phyloP scores from a whole-genome alignment of 805 yeast genomes.

The Candida jianshihensis region DNA sequence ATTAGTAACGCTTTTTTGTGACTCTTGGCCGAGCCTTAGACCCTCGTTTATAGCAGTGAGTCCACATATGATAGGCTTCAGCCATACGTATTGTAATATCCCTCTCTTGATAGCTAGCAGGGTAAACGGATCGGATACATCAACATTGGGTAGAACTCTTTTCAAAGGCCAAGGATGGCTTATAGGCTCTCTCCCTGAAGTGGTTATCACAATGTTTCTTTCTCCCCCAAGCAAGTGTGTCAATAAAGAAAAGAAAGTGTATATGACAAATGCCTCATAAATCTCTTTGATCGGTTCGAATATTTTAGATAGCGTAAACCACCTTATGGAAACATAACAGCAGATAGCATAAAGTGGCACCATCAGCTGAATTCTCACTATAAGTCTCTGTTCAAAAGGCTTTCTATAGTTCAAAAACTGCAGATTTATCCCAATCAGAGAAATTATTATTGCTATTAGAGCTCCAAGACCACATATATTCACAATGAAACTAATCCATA shows the following conservation, averaged over 20 bases:
- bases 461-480: slow-evolving; percentile 5
- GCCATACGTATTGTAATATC: slow-evolving; percentile 90
- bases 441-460: slow-evolving; percentile 30
- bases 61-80: slow-evolving; percentile 76
- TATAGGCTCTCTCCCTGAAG: slow-evolving; percentile 68
- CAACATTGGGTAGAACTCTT: slow-evolving; percentile 49
- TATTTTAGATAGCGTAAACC: slow-evolving; percentile 36
- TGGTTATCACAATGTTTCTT: slow-evolving; percentile 63
- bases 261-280: slow-evolving; percentile 93
- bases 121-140: slow-evolving; percentile 80
- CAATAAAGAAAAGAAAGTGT: slow-evolving; percentile 80
- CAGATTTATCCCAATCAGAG: slow-evolving; percentile 37
- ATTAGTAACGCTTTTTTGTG: slow-evolving; percentile 33
- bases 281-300: slow-evolving; percentile 79
- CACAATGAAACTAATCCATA: slow-evolving; percentile 3
- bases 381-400: slow-evolving; percentile 81
- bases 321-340: slow-evolving; percentile 51
- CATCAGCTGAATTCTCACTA: slow-evolving; percentile 73
- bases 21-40: slow-evolving; percentile 37
- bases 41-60: slow-evolving; percentile 41
- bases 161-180: slow-evolving; percentile 51
- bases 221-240: slow-evolving; percentile 91
- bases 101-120: slow-evolving; percentile 76
- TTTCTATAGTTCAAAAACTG: slow-evolving; percentile 74
- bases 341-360: slow-evolving; percentile 76